Conservation (phyloP, 805 yeast species). For the Candida tibetensis region DNA sequence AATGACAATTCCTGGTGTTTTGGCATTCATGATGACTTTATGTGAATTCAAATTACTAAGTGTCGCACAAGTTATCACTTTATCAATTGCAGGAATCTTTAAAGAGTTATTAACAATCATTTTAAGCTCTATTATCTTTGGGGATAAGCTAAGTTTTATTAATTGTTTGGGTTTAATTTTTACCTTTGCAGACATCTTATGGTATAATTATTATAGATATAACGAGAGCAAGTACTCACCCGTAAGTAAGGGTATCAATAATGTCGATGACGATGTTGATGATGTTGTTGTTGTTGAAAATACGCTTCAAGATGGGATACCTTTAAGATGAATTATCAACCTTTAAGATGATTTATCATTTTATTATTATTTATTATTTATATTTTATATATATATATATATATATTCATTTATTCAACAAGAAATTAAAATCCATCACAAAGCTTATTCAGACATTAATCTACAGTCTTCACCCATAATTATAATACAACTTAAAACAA, state of each 20-base stretch:
- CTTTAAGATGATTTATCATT: too few species aligned
- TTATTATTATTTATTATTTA: too few species aligned
- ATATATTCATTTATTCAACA: too few species aligned
- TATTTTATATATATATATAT: too few species aligned
- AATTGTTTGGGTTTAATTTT: conserved; percentile 73
- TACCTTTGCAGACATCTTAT: conserved; percentile 73
- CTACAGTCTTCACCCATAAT: too few species aligned
- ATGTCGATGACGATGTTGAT: conserved; percentile 3
- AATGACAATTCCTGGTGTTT: conserved; percentile 74
- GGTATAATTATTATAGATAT: conserved; percentile 73
- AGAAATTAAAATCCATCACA: too few species aligned
- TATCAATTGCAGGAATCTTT: conserved; percentile 88
- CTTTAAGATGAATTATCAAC: too few species aligned
- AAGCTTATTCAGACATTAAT: too few species aligned
- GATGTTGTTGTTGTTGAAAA: too few species aligned
- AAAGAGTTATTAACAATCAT: conserved; percentile 87
- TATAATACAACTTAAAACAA: conserved; percentile 4
- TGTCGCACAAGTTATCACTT: conserved; percentile 78
- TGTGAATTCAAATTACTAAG: conserved; percentile 82
- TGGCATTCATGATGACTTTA: conserved; percentile 87
- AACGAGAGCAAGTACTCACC: conserved; percentile 18
- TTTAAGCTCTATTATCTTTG: conserved; percentile 63
- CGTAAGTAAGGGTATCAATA: too few species aligned
- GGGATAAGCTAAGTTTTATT: conserved; percentile 63
- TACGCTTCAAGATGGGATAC: too few species aligned